phyloP scores from a whole-genome alignment of 1,284 basidiomycete genomes.

The Sanguinoderma infundibulare region DNA sequence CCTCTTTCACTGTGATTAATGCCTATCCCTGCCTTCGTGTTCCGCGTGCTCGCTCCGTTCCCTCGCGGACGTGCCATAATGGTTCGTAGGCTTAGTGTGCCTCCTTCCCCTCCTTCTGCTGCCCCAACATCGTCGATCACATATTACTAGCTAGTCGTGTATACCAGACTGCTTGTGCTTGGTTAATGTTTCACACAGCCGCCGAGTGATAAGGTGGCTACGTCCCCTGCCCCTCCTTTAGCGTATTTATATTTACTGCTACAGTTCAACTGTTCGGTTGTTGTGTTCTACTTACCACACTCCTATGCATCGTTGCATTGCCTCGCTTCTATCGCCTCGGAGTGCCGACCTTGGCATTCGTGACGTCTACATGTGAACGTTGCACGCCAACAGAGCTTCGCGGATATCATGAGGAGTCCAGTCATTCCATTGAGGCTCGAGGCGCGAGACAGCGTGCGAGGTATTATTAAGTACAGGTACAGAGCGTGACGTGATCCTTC shows the following conservation, averaged over 20 bases:
- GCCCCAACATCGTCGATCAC: neutral
- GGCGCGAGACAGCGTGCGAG: neutral
- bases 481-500: neutral
- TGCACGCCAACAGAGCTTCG: too few relatives aligned
- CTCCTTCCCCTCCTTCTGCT: constrained; percentile 8
- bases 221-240: neutral
- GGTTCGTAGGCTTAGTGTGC: constrained; percentile 13
- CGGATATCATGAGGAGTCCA: too few relatives aligned
- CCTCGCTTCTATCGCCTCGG: too few relatives aligned
- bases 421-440: neutral
- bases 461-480: neutral
- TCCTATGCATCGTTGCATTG: too few relatives aligned
- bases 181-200: neutral
- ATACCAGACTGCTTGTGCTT: neutral
- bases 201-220: neutral
- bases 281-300: too few relatives aligned
- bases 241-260: neutral
- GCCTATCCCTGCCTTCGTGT: neutral
- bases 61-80: constrained; percentile 2
- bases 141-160: neutral
- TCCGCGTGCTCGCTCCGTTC: neutral
- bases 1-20: too few relatives aligned
- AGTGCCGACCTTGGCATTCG: too few relatives aligned
- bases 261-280: neutral
- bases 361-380: too few relatives aligned